Base-by-base conservation (phyloP, 352 stramenopile genomes). In the Phytophthora tubulina region DNA sequence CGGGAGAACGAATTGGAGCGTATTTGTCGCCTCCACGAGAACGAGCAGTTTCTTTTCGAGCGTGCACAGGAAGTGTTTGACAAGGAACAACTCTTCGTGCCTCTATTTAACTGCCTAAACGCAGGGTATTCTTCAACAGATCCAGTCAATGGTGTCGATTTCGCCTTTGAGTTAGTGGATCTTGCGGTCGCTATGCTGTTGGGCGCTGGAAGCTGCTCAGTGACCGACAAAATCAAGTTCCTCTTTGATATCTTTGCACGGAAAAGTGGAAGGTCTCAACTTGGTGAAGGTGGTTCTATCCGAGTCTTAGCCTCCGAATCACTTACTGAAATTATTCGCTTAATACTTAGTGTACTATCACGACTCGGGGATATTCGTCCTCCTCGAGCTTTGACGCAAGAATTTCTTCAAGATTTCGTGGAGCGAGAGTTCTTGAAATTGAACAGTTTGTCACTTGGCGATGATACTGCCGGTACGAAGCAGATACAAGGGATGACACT, bases 21-120 rank as follows among this genome's bases (percentile, higher is more conserved):
- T 0, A 63, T 90, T 17, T 92, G 84, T 8, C 33, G 17, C 10
- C 59, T 86, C 17, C 77, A 88, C n/a, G 85, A 92, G 7, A 78
- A 91, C 54, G 89, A 96, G 36, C 75, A 93, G 41, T 96, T 94
- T 50, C 67, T 96, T 14, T 72, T 92, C 8, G 76, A 86, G 33
- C 84, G 87, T 15, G 87, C 84, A 0, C 80, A 94, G 30, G 70
- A 80, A 21, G 55, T 85, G 4, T 86, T 80, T 39, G 74, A 88
- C 27, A 76, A 77, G 41, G 86, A 96, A 70, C 70, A 89, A 51
- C 68, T 85, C n/a, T 94, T 93, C 59, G 63, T 87, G 7, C 80
- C 86, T 30, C 79, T 92, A 14, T 96, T 89, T 45, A 67, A 51
- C 10, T 80, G 75, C 48, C 53, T 93, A 6, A 76, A 78, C 44